These are phyloP conservation scores for Boletus vermiculosoides DNA, from an alignment of 768 basidiomycete genomes.

Conservation along the genomic window DNA sequence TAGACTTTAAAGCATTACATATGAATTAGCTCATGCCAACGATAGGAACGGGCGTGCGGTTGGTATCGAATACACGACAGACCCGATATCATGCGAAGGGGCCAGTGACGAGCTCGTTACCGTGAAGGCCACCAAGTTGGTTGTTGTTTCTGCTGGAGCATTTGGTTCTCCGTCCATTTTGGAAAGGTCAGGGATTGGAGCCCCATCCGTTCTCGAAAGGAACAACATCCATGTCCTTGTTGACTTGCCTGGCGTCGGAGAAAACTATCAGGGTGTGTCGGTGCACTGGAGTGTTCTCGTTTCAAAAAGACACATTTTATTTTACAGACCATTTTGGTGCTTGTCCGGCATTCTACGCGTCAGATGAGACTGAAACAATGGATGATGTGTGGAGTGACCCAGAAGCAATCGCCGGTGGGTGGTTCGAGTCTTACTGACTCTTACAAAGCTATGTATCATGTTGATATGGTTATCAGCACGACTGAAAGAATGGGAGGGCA, in stretches of 20 bases:
- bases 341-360: constrained; percentile 37
- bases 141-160: constrained; percentile 52
- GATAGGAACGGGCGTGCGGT: constrained; percentile 36
- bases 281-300: rapidly evolving
- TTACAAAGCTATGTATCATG: background rate
- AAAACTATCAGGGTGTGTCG: constrained; percentile 54
- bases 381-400: constrained; percentile 43
- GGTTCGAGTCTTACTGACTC: constrained; percentile 16
- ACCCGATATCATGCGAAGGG: constrained; percentile 24
- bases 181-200: constrained; percentile 70
- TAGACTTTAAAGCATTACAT: background rate
- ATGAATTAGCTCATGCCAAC: background rate
- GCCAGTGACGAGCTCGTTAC: constrained; percentile 1
- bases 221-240: constrained; percentile 48
- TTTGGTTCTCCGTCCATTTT: constrained; percentile 58
- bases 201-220: constrained; percentile 43
- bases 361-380: constrained; percentile 47
- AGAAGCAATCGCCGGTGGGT: constrained; percentile 39
- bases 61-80: constrained; percentile 38
- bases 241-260: constrained; percentile 77
- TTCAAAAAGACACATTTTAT: too few species aligned
- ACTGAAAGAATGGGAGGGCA: constrained; percentile 31
- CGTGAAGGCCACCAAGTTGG: constrained; percentile 36
- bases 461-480: constrained; percentile 21
- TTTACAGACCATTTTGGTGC: constrained; percentile 31